Percentiles rank a stretch among this genome's conserved stretches.
phyloP scores from a whole-genome alignment of 768 basidiomycete species.

The Trichaptum fuscoviolaceum region DNA sequence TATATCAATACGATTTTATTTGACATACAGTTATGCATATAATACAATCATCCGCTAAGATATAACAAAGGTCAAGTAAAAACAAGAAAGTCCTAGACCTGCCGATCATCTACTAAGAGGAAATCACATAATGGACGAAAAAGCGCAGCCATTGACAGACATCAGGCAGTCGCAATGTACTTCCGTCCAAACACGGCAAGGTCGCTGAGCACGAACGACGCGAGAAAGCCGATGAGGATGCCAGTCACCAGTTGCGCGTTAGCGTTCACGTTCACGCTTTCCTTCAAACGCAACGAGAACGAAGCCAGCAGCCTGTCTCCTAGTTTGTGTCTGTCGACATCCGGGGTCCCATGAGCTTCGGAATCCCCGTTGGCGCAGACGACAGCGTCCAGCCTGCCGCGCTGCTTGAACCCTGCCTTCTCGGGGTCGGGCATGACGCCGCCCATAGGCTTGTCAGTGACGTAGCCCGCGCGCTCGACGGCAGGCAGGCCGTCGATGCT shows the following conservation, averaged over 20 bases:
- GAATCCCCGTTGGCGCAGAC: not conserved
- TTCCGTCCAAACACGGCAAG: not conserved
- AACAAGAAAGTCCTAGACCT: too few relatives aligned
- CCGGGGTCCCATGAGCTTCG: too few relatives aligned
- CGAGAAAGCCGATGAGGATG: not conserved
- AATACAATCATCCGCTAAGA: too few relatives aligned
- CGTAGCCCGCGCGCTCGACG: not conserved
- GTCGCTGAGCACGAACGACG: not conserved
- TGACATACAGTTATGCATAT: too few relatives aligned
- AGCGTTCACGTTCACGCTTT: not conserved
- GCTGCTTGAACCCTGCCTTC: not conserved
- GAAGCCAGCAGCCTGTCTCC: too few relatives aligned
- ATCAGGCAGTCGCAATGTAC: not conserved
- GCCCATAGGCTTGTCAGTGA: not conserved
- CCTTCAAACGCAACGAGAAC: too few relatives aligned
- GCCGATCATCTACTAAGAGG: too few relatives aligned
- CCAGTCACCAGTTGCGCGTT: not conserved
- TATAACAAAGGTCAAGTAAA: too few relatives aligned
- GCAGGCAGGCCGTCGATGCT: conserved; percentile 54
- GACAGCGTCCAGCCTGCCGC: not conserved
- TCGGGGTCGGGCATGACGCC: not conserved
- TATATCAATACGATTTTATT: too few relatives aligned
- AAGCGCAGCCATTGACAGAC: not conserved
- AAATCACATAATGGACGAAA: not conserved
- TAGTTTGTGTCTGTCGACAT: too few relatives aligned